Percentiles rank a stretch among this genome's conserved stretches.
Evolutionary conservation across 2,329 filamentous ascomycete genomes (phyloP).

Genomic region (Sporothrix phasma): DNA sequence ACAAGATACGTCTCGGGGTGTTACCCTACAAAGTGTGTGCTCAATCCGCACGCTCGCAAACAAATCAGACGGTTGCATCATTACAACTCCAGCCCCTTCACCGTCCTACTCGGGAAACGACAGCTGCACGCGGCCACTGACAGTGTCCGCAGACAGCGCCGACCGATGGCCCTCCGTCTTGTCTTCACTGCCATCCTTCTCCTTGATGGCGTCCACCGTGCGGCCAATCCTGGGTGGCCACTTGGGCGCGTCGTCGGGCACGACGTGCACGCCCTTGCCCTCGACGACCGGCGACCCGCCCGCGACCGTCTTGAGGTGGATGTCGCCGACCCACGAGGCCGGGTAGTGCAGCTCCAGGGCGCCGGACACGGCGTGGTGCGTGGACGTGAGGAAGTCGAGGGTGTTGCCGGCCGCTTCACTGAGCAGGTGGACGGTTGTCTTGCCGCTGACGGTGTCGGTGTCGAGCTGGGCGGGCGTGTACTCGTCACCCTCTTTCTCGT

Average conservation of each 20-base stretch:
- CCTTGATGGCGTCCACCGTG: slow-evolving; percentile 14
- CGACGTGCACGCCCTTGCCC: slow-evolving; percentile 36
- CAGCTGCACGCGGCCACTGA: slow-evolving; percentile 11
- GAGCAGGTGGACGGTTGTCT: slow-evolving; percentile 24
- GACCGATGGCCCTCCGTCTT: not conserved
- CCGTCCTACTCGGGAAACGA: slow-evolving; percentile 6
- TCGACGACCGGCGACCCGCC: slow-evolving; percentile 31
- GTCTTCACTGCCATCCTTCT: not conserved
- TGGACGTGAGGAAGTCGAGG: slow-evolving; percentile 30
- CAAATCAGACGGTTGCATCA: not conserved
- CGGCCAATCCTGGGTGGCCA: slow-evolving; percentile 9
- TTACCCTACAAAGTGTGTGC: not conserved
- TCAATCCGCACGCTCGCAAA: not conserved
- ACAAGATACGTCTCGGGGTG: not conserved
- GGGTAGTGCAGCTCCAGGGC: slow-evolving; percentile 36
- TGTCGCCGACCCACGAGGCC: slow-evolving; percentile 38
- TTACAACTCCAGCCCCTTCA: not conserved
- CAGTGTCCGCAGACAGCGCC: not conserved
- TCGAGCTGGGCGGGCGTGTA: slow-evolving; percentile 22
- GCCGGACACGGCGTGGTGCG: slow-evolving; percentile 38
- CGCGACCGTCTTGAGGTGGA: slow-evolving; percentile 30
- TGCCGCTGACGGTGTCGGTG: slow-evolving; percentile 37
- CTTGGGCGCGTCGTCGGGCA: slow-evolving; percentile 22
- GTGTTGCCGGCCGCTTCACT: slow-evolving; percentile 26
- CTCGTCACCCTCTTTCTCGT: not conserved